Percentiles rank a stretch among this genome's conserved stretches.
Conservation (phyloP, 2,329 filamentous ascomycete genomes). For the Apiospora pterosperma region DNA sequence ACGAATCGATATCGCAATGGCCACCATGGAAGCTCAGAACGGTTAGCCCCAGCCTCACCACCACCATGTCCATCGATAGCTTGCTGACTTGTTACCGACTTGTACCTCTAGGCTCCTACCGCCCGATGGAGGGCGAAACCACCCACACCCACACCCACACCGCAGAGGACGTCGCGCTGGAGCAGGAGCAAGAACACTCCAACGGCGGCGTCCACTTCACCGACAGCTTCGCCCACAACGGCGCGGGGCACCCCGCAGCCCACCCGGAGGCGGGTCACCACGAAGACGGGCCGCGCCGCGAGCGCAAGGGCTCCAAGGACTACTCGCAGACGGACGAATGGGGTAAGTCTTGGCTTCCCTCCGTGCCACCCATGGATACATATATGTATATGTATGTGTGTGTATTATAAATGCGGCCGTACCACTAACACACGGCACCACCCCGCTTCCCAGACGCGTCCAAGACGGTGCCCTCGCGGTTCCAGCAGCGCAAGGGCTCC, state of each 20-base stretch:
- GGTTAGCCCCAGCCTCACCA: not conserved
- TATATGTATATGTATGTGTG: no score
- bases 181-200: not conserved
- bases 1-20: not conserved
- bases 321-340: slow-evolving; percentile 40
- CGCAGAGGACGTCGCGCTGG: not conserved
- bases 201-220: slow-evolving; percentile 5
- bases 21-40: slow-evolving; percentile 2
- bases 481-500: slow-evolving; percentile 67
- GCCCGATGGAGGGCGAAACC: not conserved
- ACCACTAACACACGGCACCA: slow-evolving; percentile 7
- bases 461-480: slow-evolving; percentile 64
- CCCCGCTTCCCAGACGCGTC: slow-evolving; percentile 60
- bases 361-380: not conserved
- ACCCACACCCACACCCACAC: not conserved
- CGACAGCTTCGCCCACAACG: slow-evolving; percentile 8
- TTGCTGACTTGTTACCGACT: not conserved
- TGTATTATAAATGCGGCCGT: no score
- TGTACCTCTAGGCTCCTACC: not conserved
- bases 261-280: not conserved
- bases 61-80: no score
- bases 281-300: slow-evolving; percentile 29
- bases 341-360: slow-evolving; percentile 33
- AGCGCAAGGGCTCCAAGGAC: slow-evolving; percentile 29
- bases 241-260: not conserved